Base-by-base conservation (phyloP, 352 stramenopile genomes). In the Aphanomyces invadans region DNA sequence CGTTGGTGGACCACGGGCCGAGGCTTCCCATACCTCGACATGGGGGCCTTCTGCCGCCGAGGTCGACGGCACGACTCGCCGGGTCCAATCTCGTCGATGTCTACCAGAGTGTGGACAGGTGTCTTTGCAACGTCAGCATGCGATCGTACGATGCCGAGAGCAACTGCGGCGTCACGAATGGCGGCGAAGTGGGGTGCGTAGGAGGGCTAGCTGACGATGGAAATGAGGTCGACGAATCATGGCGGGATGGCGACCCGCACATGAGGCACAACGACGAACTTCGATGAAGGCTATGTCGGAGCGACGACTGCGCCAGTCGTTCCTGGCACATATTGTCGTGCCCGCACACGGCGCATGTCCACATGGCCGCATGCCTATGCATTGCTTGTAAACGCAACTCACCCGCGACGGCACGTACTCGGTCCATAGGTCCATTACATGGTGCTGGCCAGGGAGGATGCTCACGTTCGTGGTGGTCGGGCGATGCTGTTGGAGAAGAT, bases 271-370 rank as follows among this genome's bases (percentile, higher is more conserved):
- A 32, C 33, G 39, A 42, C 54, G 61, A 69, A 0, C n/a, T n/a
- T n/a, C n/a, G n/a, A n/a, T n/a, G n/a, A n/a, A n/a, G n/a, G n/a
- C n/a, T n/a, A n/a, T n/a, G n/a, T n/a, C n/a, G n/a, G n/a, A n/a
- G n/a, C n/a, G n/a, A n/a, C n/a, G n/a, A n/a, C n/a, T n/a, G n/a
- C n/a, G n/a, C n/a, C n/a, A n/a, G n/a, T n/a, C 45, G 33, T 15
- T 63, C 38, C 0, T 11, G n/a, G 46, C 46, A 25, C 15, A 52
- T 53, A 48, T 80, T 80, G 61, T 74, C 74, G 51, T 78, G 77
- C 3, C 56, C 69, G 55, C 74, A 80, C 12, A 78, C 71, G 32
- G 46, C 44, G 60, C 74, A 80, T 12, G 63, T 62, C 74, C 74
- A 78, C n/a, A 32, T 42, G 10, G 10, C 11, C 15, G 3, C 21